phyloP scores from a whole-genome alignment of 1,284 basidiomycete species.

The Rhodotorula sp. region DNA sequence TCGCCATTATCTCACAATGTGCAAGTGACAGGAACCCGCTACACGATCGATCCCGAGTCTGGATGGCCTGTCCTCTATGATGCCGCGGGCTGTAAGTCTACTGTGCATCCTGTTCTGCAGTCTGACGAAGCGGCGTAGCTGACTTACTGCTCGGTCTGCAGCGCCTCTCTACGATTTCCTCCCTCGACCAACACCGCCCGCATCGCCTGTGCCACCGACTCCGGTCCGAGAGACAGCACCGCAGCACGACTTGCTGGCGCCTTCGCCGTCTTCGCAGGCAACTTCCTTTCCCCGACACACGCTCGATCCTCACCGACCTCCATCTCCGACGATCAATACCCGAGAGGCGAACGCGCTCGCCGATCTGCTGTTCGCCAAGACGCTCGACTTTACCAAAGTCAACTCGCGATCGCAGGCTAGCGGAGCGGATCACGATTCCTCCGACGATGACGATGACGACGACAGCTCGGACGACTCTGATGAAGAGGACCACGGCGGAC shows the following conservation, averaged over 20 bases:
- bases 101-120: no score
- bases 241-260: neutral
- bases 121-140: neutral
- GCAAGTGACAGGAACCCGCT: constrained; percentile 1
- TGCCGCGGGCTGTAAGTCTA: constrained; percentile 12
- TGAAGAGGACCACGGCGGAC: constrained; percentile 18
- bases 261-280: neutral
- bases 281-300: neutral
- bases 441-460: constrained; percentile 39
- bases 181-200: constrained; percentile 3
- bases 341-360: constrained; percentile 92
- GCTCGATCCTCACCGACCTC: constrained; percentile 49
- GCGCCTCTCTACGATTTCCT: constrained; percentile 31
- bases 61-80: constrained; percentile 24
- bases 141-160: neutral
- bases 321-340: constrained; percentile 77
- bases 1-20: neutral
- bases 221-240: neutral
- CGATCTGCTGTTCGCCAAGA: constrained; percentile 57
- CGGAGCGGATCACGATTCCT: constrained; percentile 46
- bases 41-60: constrained; percentile 22
- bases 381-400: constrained; percentile 35
- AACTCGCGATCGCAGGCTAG: constrained; percentile 24
- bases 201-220: neutral
- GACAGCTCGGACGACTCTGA: constrained; percentile 14